These are phyloP conservation scores for Cucurbita pepo DNA, from an alignment of 306 rosid genomes.

Conservation along the genomic window DNA sequence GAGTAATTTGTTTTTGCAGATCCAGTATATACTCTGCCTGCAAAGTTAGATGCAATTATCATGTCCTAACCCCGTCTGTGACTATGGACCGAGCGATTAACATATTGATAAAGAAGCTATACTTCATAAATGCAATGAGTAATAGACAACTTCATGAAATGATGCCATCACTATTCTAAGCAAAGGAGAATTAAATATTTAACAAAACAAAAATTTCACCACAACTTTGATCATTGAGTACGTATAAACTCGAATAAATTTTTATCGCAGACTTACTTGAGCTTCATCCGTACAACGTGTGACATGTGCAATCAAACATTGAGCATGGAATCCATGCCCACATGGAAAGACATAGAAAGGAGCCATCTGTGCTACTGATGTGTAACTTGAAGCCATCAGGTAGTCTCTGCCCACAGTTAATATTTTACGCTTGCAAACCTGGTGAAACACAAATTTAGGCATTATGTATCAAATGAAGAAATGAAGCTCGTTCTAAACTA, in stretches of 20 bases:
- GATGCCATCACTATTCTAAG: neutral
- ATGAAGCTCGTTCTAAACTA: neutral
- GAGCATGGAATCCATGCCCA: constrained; percentile 84
- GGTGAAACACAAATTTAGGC: constrained; percentile 14
- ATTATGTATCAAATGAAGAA: constrained; percentile 10
- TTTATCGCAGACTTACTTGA: constrained; percentile 38
- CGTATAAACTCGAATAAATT: neutral
- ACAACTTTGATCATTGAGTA: neutral
- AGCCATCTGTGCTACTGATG: constrained; percentile 79
- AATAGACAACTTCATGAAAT: neutral
- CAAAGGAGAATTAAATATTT: neutral
- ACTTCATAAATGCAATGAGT: neutral
- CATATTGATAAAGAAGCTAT: neutral
- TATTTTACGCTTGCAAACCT: constrained; percentile 77
- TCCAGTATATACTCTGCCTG: constrained; percentile 90
- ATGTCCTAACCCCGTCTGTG: neutral
- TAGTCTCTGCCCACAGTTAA: constrained; percentile 60
- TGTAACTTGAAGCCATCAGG: constrained; percentile 49
- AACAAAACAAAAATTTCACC: neutral
- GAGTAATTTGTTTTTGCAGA: constrained; percentile 78
- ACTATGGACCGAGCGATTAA: neutral
- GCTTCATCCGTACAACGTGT: constrained; percentile 65
- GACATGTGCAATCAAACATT: constrained; percentile 82
- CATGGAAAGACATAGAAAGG: constrained; percentile 95
- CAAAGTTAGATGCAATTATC: constrained; percentile 5